A percentile compares a stretch with the other conserved stretches of the same genome.
These are phyloP conservation scores for Rhizophagus sp. DNA, from an alignment of 192 early-diverging fungal species.

Conservation along the genomic window DNA sequence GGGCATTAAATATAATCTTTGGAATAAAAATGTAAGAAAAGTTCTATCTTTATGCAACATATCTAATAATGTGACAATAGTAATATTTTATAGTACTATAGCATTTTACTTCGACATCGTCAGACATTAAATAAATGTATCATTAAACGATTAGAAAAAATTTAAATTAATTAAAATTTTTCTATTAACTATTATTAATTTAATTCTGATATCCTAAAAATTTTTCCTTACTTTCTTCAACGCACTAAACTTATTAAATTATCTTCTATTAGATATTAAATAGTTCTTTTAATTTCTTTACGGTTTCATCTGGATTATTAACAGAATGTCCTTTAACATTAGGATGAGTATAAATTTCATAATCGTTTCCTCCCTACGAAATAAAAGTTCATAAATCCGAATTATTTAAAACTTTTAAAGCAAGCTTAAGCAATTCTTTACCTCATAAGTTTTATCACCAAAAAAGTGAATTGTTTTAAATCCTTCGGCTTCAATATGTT, in stretches of 20 bases:
- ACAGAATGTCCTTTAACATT: conserved; percentile 84
- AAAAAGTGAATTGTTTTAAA: conserved; percentile 97
- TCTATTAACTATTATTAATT: no score
- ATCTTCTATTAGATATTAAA: conserved; percentile 45
- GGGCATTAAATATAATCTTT: no score
- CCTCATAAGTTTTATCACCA: conserved; percentile 95
- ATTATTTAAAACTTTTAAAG: background rate
- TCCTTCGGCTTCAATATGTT: conserved; percentile 81
- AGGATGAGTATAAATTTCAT: conserved; percentile 89
- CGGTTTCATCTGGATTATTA: conserved; percentile 81
- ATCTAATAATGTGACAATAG: no score
- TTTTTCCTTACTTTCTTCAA: no score
- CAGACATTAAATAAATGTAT: no score
- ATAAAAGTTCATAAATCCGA: background rate
- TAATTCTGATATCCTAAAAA: no score
- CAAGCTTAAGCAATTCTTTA: background rate
- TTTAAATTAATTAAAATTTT: no score
- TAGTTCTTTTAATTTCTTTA: conserved; percentile 75
- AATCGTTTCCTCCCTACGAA: conserved; percentile 92
- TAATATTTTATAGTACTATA: no score
- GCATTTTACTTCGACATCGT: no score
- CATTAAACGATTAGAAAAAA: no score
- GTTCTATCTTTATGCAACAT: no score
- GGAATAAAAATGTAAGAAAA: no score
- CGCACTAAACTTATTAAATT: background rate